Conservation (phyloP, 768 basidiomycete species). For the Glaciozyma antarctica region DNA sequence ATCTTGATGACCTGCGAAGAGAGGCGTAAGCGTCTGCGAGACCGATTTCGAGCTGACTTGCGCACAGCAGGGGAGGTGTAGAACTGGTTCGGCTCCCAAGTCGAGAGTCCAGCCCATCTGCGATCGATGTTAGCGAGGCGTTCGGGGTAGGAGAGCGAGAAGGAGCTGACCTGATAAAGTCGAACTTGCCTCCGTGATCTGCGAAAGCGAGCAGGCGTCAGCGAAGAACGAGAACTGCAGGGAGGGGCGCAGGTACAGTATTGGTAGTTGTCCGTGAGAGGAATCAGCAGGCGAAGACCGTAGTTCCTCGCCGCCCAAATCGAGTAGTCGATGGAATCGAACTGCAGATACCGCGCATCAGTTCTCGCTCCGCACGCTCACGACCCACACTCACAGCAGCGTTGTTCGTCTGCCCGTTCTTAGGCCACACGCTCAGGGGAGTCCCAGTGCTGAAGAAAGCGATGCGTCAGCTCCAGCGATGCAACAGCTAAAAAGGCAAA, state of each 20-base stretch:
- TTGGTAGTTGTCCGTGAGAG: slow-evolving; percentile 30
- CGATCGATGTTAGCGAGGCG: slow-evolving; percentile 4
- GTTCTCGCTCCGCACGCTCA: background rate
- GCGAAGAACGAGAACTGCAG: background rate
- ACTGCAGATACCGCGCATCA: slow-evolving; percentile 1
- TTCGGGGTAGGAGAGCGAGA: background rate
- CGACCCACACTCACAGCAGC: slow-evolving; percentile 5
- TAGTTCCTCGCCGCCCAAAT: slow-evolving; percentile 31
- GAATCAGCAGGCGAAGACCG: slow-evolving; percentile 30
- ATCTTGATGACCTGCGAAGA: slow-evolving; percentile 26
- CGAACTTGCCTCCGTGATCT: slow-evolving; percentile 39
- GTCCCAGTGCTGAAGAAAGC: slow-evolving; percentile 20
- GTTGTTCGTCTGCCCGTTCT: slow-evolving; percentile 15
- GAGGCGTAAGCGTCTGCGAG: background rate
- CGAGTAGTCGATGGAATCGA: slow-evolving; percentile 31
- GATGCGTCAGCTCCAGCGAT: background rate
- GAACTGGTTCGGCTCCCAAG: slow-evolving; percentile 33
- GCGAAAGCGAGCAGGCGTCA: slow-evolving; percentile 11
- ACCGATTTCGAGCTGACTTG: background rate
- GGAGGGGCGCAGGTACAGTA: slow-evolving; percentile 11
- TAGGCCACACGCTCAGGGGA: slow-evolving; percentile 24
- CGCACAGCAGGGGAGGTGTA: slow-evolving; percentile 28
- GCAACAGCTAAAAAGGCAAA: accelerated
- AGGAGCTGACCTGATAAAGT: slow-evolving; percentile 36
- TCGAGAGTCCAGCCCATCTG: slow-evolving; percentile 36